Evolutionary conservation across 2,329 filamentous ascomycete species (phyloP), one percentile per base, ranked within the genome.

Genomic region (Ophiostoma piceae): DNA sequence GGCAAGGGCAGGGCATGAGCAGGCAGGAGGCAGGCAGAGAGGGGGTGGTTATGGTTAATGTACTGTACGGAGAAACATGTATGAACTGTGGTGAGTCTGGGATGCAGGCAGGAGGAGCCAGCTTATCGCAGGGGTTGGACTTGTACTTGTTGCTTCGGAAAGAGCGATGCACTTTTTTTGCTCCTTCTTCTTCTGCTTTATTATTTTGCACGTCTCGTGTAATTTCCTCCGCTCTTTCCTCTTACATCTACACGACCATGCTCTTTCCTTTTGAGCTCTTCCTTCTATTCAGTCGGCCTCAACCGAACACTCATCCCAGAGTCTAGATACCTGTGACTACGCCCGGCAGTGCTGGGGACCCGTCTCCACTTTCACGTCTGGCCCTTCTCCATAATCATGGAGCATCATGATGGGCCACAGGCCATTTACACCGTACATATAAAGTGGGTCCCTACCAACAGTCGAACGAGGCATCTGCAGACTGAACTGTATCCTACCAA

Each of bases 381-480:
- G 51, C 43, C 43, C 7, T 47, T 47, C 43, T 47, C 43, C 43
- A 47, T 47, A 47, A 19, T 19, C 43, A 47, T 43, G 41, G 41
- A 14, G n/a, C n/a, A n/a, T n/a, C n/a, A n/a, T 29, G 54, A 54
- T 54, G 47, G 47, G n/a, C 41, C 41, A 43, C 41, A 43, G 41
- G 9, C 60, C 60, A 64, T 64, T 64, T 39, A 64, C 60, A 64
- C 60, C 32, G 60, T 64, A 37, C 32, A 64, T n/a, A 16, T 57
- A 64, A 62, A 64, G 60, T 64, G 60, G 60, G 19, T 8, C 16
- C 16, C 12, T 35, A 35, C 41, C 3, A 16, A 11, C 43, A 47
- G 43, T 47, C 16, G 3, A n/a, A n/a, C 16, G 43, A n/a, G 35
- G 35, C 35, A 35, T 35, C 35, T 35, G 35, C 35, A 35, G 35